Base-by-base conservation (phyloP, 805 yeast species). In the Kockiozyma suomiensis region DNA sequence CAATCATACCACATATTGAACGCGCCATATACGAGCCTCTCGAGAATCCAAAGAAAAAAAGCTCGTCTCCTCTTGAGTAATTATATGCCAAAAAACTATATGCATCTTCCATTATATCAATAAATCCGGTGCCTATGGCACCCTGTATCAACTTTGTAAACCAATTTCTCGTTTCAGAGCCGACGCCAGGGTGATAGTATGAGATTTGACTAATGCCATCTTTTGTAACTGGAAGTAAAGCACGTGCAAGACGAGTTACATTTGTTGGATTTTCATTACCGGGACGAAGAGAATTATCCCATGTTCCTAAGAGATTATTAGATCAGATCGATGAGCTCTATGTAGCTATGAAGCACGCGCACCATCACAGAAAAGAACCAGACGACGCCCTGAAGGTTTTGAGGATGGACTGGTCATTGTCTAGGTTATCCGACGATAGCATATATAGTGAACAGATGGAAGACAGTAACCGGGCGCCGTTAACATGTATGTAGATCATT, bases 21-120 rank as follows among this genome's bases (percentile, higher is more conserved):
- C 65, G 51, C 12, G 49, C 65, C 49, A 54, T 38, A 43, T 46
- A 58, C 13, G 65, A 53, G 10, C 65, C 65, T 12, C 66, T 40
- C 13, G 64, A 59, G 38, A 57, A 63, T 1, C 66, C 66, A 33
- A 63, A 63, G 33, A 63, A 50, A 43, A 53, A 63, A 8, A 63
- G 25, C 33, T 59, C 60, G 23, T 63, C 66, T 21, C 64, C 66
- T 15, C n/a, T 17, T 5, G 50, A 26, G 30, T 62, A 63, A 37
- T 63, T 63, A 32, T 50, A 53, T 13, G 61, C 54, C 12, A 63
- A 21, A 43, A 50, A 62, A 21, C 59, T 32, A 45, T 63, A 63
- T 1, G 46, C 64, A 3, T 51, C 54, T 25, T 47, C 45, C 30
- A 61, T 49, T 41, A 58, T 42, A 19, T 50, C 53, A 12, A 50